Conservation (phyloP, 179 eudicot species). For the Amaranthus tricolor region DNA sequence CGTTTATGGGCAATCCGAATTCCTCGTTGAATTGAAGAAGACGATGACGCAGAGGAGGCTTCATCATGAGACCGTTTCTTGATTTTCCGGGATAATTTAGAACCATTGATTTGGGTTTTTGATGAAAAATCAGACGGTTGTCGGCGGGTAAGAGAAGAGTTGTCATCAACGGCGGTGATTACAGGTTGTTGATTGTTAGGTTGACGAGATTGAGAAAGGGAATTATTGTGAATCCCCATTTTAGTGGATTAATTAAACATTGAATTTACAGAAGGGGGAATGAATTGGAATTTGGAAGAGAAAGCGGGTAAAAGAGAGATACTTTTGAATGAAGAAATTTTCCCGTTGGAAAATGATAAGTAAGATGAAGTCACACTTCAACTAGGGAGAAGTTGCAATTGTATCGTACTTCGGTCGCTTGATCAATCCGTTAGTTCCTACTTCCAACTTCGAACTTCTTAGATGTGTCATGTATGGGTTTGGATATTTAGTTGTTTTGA, state of each 20-base stretch:
- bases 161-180: conserved; percentile 14
- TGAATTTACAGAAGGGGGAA: not conserved
- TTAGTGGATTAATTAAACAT: not conserved
- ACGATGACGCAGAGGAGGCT: conserved; percentile 21
- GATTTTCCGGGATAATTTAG: conserved; percentile 17
- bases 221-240: not conserved
- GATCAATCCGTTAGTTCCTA: too few species aligned
- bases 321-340: not conserved
- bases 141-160: not conserved
- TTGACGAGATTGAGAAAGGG: not conserved
- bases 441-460: too few species aligned
- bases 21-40: conserved; percentile 37
- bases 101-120: conserved; percentile 24
- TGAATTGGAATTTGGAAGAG: not conserved
- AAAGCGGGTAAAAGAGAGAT: conserved; percentile 2
- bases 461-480: too few species aligned
- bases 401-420: too few species aligned
- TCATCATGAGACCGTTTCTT: conserved; percentile 23
- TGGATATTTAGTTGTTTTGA: too few species aligned
- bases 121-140: conserved; percentile 11
- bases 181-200: not conserved
- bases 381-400: too few species aligned
- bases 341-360: conserved; percentile 6
- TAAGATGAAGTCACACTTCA: not conserved
- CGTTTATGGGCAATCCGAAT: conserved; percentile 30